These are phyloP conservation scores for Chrysoporthe austroafricana DNA, from an alignment of 2,329 filamentous ascomycete species.

Conservation along the genomic window DNA sequence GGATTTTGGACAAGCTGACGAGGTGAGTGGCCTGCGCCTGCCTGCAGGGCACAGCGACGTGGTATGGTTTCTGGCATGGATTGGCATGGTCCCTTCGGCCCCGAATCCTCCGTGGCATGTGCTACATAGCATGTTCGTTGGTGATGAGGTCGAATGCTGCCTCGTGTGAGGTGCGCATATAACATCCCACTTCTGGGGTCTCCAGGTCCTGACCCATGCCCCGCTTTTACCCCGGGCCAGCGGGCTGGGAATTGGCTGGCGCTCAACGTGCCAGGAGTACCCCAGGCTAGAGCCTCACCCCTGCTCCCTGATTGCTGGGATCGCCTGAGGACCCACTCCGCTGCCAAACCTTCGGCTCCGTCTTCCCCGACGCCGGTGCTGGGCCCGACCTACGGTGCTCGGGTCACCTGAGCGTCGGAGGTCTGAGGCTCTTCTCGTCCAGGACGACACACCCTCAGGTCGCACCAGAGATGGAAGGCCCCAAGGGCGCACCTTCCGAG, in stretches of 20 bases:
- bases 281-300: background rate
- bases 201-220: background rate
- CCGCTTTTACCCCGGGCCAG: conserved; percentile 12
- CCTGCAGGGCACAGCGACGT: background rate
- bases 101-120: background rate
- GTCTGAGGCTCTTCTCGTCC: too few species aligned
- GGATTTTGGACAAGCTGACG: background rate
- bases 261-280: background rate
- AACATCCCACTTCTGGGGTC: background rate
- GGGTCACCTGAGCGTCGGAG: too few species aligned
- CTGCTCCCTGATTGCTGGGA: conserved; percentile 12
- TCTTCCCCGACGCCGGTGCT: conserved; percentile 25
- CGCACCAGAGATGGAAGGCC: too few species aligned
- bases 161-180: conserved; percentile 11
- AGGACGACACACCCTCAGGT: too few species aligned
- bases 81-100: background rate
- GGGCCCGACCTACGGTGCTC: too few species aligned
- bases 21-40: background rate
- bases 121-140: background rate
- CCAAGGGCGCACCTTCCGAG: too few species aligned
- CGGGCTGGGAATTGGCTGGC: conserved; percentile 4
- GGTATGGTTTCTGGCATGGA: background rate
- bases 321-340: conserved; percentile 7
- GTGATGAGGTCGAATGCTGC: background rate
- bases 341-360: conserved; percentile 25